A percentile compares a stretch with the other conserved stretches of the same genome.
Evolutionary conservation across 192 early-diverging fungal species (phyloP).

Genomic region (Lunasporangiospora selenospora): DNA sequence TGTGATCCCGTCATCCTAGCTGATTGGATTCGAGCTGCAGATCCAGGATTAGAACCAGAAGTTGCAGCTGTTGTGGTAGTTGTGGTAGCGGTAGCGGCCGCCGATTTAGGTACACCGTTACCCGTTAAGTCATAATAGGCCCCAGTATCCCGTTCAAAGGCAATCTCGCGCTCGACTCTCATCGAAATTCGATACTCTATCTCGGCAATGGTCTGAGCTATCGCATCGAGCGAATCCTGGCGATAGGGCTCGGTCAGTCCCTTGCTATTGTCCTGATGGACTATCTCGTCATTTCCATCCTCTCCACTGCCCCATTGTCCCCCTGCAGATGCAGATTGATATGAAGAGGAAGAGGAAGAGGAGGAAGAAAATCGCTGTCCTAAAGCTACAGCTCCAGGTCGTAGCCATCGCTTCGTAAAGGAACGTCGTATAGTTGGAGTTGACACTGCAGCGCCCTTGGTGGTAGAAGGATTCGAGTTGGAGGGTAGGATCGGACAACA

Average conservation of each 20-base stretch:
- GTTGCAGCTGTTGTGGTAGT: background rate
- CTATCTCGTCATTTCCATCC: background rate
- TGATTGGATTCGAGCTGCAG: background rate
- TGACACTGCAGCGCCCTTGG: no score
- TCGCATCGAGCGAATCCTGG: no score
- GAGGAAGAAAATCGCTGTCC: background rate
- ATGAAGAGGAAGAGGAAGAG: background rate
- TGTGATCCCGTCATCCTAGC: background rate
- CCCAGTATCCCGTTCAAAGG: background rate
- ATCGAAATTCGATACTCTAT: background rate
- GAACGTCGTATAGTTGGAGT: no score
- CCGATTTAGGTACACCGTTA: background rate
- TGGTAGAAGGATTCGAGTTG: no score
- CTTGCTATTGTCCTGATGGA: background rate
- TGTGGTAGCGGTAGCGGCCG: background rate
- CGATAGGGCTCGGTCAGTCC: no score
- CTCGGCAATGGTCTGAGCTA: background rate
- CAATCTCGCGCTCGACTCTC: background rate
- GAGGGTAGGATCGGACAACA: no score
- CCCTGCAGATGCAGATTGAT: background rate
- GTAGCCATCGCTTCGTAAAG: no score
- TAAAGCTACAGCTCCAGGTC: no score
- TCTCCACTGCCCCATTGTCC: no score
- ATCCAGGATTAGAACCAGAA: background rate
- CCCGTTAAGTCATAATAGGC: background rate